phyloP scores from a whole-genome alignment of 495 filamentous ascomycete genomes.

The Geopyxis carbonaria region DNA sequence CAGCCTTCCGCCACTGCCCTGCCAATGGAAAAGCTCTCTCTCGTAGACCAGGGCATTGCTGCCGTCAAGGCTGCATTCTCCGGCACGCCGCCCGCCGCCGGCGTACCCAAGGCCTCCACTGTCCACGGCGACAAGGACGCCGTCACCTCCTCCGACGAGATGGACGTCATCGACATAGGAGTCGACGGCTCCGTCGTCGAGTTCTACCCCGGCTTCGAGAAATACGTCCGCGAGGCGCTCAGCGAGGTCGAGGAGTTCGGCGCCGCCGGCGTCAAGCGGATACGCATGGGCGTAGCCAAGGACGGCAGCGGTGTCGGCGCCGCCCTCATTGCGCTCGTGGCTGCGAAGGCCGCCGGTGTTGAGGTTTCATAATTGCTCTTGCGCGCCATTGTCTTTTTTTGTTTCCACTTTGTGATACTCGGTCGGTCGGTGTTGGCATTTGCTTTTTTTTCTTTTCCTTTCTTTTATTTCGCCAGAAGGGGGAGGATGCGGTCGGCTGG shows the following conservation, averaged over 20 bases:
- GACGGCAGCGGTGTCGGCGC: constrained; percentile 86
- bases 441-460: no score
- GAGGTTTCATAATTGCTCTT: background rate
- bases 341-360: constrained; percentile 1
- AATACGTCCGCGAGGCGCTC: constrained; percentile 58
- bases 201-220: constrained; percentile 77
- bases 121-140: constrained; percentile 18
- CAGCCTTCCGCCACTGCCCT: background rate
- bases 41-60: constrained; percentile 18
- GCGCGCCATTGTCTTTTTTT: background rate
- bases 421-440: no score
- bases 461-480: no score
- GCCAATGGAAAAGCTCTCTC: constrained; percentile 10
- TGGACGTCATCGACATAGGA: constrained; percentile 66
- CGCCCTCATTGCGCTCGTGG: constrained; percentile 61
- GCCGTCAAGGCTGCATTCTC: constrained; percentile 11
- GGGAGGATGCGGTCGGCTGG: no score
- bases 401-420: no score
- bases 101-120: constrained; percentile 13
- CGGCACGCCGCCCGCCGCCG: constrained; percentile 12
- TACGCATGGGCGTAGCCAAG: constrained; percentile 84
- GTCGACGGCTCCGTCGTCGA: constrained; percentile 84
- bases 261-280: constrained; percentile 50
- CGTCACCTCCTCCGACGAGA: constrained; percentile 21
- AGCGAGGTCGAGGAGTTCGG: constrained; percentile 55